Percentiles rank a stretch among this genome's conserved stretches.
Conservation (phyloP, 495 filamentous ascomycete genomes). For the Platismatia glauca region DNA sequence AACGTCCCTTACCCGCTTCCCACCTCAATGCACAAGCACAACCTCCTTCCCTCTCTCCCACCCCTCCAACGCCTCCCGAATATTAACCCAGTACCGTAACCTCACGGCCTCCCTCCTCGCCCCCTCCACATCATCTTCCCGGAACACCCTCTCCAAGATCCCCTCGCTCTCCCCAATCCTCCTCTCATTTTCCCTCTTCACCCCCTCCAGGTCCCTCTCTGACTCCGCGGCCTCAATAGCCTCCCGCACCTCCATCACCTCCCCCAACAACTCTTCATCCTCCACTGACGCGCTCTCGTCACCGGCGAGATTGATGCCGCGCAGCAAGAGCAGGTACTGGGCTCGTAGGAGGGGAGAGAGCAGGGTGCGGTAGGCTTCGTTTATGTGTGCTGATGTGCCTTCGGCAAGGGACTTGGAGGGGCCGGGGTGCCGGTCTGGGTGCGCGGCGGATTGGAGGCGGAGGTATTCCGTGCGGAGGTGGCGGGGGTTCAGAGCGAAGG, state of each 20-base stretch:
- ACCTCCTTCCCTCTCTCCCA: neutral
- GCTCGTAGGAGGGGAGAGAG: constrained; percentile 65
- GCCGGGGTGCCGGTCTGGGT: constrained; percentile 69
- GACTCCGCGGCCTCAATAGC: constrained; percentile 64
- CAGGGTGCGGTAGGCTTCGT: constrained; percentile 82
- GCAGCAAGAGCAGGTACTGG: constrained; percentile 63
- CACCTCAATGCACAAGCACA: constrained; percentile 37
- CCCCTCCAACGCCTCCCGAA: constrained; percentile 58
- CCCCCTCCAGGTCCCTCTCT: constrained; percentile 52
- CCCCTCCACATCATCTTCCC: constrained; percentile 50
- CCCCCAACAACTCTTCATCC: constrained; percentile 66
- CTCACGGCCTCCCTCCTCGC: constrained; percentile 64
- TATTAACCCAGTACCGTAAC: constrained; percentile 87
- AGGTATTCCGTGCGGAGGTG: constrained; percentile 78
- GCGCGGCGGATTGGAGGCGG: constrained; percentile 63
- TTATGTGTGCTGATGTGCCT: constrained; percentile 66
- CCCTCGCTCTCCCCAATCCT: constrained; percentile 53
- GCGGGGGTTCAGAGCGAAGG: constrained; percentile 60
- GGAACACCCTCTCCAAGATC: constrained; percentile 54
- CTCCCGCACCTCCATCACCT: constrained; percentile 82
- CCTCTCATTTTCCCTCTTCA: constrained; percentile 58
- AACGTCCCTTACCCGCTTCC: neutral
- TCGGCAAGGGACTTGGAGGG: constrained; percentile 55
- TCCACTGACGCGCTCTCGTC: constrained; percentile 47
- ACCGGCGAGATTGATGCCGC: constrained; percentile 66